These are phyloP conservation scores for Actinomucor elegans DNA, from an alignment of 371 early-diverging fungal species.

Conservation along the genomic window DNA sequence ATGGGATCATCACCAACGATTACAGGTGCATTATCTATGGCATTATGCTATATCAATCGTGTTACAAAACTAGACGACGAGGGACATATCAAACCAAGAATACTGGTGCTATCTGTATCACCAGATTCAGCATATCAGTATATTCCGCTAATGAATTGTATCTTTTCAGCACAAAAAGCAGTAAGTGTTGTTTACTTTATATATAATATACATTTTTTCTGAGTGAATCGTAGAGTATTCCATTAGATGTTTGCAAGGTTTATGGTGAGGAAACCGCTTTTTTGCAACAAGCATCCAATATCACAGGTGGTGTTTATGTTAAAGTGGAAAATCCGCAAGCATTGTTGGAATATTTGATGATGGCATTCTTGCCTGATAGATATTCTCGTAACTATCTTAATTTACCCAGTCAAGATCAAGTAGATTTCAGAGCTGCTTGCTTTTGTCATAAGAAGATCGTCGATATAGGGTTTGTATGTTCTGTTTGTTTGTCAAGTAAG, in stretches of 20 bases:
- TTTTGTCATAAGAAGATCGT: slow-evolving; percentile 94
- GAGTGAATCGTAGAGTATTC: too few species aligned
- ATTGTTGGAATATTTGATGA: slow-evolving; percentile 83
- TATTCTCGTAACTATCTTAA: slow-evolving; percentile 69
- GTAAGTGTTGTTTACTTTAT: too few species aligned
- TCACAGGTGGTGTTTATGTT: slow-evolving; percentile 86
- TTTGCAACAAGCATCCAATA: slow-evolving; percentile 89
- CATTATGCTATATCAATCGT: slow-evolving; percentile 71
- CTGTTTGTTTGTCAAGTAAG: slow-evolving; percentile 94
- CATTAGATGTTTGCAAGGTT: slow-evolving; percentile 88
- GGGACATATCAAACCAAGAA: slow-evolving; percentile 73
- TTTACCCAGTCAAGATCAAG: slow-evolving; percentile 75
- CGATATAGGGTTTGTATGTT: slow-evolving; percentile 93
- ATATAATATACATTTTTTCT: too few species aligned
- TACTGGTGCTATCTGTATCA: slow-evolving; percentile 84
- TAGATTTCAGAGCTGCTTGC: slow-evolving; percentile 95
- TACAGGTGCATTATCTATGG: slow-evolving; percentile 61
- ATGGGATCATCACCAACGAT: slow-evolving; percentile 47
- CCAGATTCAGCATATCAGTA: slow-evolving; percentile 88
- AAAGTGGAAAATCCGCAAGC: slow-evolving; percentile 64
- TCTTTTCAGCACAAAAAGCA: slow-evolving; percentile 94
- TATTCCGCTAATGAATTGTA: slow-evolving; percentile 94
- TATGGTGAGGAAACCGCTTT: slow-evolving; percentile 81
- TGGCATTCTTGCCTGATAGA: slow-evolving; percentile 84
- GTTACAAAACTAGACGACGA: slow-evolving; percentile 55